phyloP scores from a whole-genome alignment of 1,284 basidiomycete species.

The Austroboletus sp. region DNA sequence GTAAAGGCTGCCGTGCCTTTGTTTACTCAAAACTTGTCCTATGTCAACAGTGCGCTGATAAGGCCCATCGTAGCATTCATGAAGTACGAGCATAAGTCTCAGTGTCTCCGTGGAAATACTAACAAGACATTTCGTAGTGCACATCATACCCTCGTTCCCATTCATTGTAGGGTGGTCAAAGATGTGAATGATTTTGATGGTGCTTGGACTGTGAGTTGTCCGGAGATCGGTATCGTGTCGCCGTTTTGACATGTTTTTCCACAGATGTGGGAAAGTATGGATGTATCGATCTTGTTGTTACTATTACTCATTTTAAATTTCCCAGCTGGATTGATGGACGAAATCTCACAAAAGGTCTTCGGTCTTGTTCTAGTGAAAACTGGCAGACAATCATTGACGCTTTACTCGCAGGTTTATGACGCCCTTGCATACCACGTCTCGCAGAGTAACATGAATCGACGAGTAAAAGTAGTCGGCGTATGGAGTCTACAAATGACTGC shows the following conservation, averaged over 20 bases:
- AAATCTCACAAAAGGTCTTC: constrained; percentile 66
- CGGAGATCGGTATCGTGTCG: neutral
- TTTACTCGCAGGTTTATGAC: constrained; percentile 60
- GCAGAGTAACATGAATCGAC: constrained; percentile 78
- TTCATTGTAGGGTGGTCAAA: constrained; percentile 80
- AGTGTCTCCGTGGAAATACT: constrained; percentile 8
- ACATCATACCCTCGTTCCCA: constrained; percentile 86
- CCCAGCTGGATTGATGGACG: constrained; percentile 74
- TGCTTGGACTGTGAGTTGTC: constrained; percentile 71
- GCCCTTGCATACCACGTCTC: constrained; percentile 89
- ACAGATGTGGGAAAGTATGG: constrained; percentile 80
- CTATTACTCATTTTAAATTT: constrained; percentile 16
- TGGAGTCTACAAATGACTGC: constrained; percentile 77
- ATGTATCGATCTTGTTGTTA: neutral
- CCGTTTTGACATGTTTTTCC: constrained; percentile 14
- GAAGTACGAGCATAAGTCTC: constrained; percentile 57
- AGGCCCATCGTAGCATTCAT: constrained; percentile 98
- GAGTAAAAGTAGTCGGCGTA: constrained; percentile 78
- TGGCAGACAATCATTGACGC: constrained; percentile 3
- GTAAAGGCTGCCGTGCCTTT: constrained; percentile 93
- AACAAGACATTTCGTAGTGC: constrained; percentile 45
- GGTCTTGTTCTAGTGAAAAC: neutral
- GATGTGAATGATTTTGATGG: constrained; percentile 80
- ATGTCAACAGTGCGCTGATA: constrained; percentile 91
- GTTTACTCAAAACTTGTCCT: constrained; percentile 81